Conservation (phyloP, 2,329 filamentous ascomycete genomes). For the Ophiocordyceps unilateralis region DNA sequence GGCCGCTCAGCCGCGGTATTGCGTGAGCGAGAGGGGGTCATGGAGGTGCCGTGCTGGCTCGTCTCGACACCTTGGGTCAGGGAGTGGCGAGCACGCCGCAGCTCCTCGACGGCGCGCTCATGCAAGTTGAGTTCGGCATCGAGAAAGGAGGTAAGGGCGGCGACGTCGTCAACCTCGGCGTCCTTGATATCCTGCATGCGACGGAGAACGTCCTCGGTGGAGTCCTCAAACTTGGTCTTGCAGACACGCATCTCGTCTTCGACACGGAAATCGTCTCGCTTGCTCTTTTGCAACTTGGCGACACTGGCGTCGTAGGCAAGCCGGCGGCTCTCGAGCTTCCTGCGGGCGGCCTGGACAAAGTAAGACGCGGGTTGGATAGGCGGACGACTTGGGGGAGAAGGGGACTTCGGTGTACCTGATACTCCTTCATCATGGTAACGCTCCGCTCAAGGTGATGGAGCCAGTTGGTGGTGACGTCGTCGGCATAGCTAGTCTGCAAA, state of each 20-base stretch:
- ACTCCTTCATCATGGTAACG: conserved; percentile 91
- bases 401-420: conserved; percentile 48
- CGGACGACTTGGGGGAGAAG: too few species aligned
- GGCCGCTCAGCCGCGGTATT: conserved; percentile 25
- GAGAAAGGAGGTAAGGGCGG: conserved; percentile 64
- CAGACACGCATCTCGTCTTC: conserved; percentile 84
- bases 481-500: conserved; percentile 68
- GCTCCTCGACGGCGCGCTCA: conserved; percentile 74
- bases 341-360: conserved; percentile 45
- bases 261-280: conserved; percentile 81
- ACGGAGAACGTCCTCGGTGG: conserved; percentile 76
- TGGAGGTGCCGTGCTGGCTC: conserved; percentile 4
- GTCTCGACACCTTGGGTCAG: conserved; percentile 18
- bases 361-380: background rate
- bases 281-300: conserved; percentile 80
- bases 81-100: conserved; percentile 36
- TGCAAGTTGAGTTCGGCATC: conserved; percentile 85
- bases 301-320: conserved; percentile 83
- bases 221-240: conserved; percentile 93
- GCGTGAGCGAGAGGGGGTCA: conserved; percentile 27
- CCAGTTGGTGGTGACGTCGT: conserved; percentile 67
- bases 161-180: conserved; percentile 65
- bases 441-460: conserved; percentile 82
- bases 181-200: conserved; percentile 97
- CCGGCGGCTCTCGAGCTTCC: conserved; percentile 82